phyloP scores from a whole-genome alignment of 495 filamentous ascomycete species.

The Aspergillus egyptiacus region DNA sequence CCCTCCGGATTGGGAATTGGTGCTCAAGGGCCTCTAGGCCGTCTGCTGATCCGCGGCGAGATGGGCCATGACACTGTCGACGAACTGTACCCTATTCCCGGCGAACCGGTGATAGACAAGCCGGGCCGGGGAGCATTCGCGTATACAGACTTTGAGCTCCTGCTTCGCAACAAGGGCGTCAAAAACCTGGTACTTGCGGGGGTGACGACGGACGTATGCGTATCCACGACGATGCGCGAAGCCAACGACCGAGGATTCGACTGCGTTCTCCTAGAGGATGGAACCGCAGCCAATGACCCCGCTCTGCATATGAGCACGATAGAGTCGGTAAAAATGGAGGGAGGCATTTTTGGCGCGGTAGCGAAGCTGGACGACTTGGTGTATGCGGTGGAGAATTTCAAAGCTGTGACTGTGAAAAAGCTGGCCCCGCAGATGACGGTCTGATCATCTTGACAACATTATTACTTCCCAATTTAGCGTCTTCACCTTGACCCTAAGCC shows the following conservation, averaged over 20 bases:
- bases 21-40: slow-evolving; percentile 54
- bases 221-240: slow-evolving; percentile 63
- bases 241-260: slow-evolving; percentile 71
- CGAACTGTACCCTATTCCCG: slow-evolving; percentile 49
- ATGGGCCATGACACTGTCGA: slow-evolving; percentile 56
- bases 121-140: slow-evolving; percentile 62
- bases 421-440: slow-evolving; percentile 37
- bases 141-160: slow-evolving; percentile 57
- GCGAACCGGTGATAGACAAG: slow-evolving; percentile 63
- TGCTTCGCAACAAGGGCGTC: slow-evolving; percentile 56
- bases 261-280: slow-evolving; percentile 54
- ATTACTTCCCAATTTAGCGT: slow-evolving; percentile 8
- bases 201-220: slow-evolving; percentile 67
- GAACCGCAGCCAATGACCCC: slow-evolving; percentile 44
- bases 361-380: slow-evolving; percentile 45
- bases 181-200: slow-evolving; percentile 62
- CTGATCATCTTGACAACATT: slow-evolving; percentile 10
- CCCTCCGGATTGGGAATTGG: slow-evolving; percentile 52
- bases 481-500: neutral
- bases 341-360: slow-evolving; percentile 54
- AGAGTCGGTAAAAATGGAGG: slow-evolving; percentile 51
- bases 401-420: slow-evolving; percentile 40
- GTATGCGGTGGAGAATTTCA: slow-evolving; percentile 43
- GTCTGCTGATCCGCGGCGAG: slow-evolving; percentile 59
- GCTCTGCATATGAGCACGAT: slow-evolving; percentile 45